phyloP scores from a whole-genome alignment of 2,329 filamentous ascomycete genomes.

The Cladosporium austrohemisphaericum region DNA sequence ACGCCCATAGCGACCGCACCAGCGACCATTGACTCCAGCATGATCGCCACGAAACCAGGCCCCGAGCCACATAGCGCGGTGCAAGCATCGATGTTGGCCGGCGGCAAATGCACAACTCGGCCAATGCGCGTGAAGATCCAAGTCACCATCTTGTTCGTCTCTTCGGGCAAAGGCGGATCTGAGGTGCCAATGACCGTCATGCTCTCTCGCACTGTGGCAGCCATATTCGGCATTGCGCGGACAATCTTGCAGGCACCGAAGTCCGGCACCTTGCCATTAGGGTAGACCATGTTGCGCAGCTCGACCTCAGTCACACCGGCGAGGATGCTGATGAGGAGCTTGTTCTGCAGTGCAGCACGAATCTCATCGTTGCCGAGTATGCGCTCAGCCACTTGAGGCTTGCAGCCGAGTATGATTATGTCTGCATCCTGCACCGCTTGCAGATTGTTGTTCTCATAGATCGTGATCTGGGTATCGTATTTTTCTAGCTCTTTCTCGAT shows the following conservation, averaged over 20 bases:
- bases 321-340: slow-evolving; percentile 76
- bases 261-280: slow-evolving; percentile 47
- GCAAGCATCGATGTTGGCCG: slow-evolving; percentile 65
- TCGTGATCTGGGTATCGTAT: slow-evolving; percentile 59
- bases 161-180: slow-evolving; percentile 54
- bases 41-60: slow-evolving; percentile 70
- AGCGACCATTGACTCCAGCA: slow-evolving; percentile 72
- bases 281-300: slow-evolving; percentile 63
- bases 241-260: slow-evolving; percentile 61
- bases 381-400: slow-evolving; percentile 68
- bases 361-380: slow-evolving; percentile 67
- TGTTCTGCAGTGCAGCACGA: slow-evolving; percentile 68
- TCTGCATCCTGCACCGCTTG: slow-evolving; percentile 64
- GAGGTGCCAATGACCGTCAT: slow-evolving; percentile 73
- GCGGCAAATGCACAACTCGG: slow-evolving; percentile 63
- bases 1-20: slow-evolving; percentile 76
- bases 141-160: slow-evolving; percentile 57
- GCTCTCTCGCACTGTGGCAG: slow-evolving; percentile 70
- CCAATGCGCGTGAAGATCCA: slow-evolving; percentile 78
- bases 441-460: slow-evolving; percentile 70
- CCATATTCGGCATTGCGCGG: slow-evolving; percentile 81
- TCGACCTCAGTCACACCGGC: slow-evolving; percentile 70
- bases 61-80: slow-evolving; percentile 73
- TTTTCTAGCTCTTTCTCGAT: slow-evolving; percentile 63
- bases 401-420: slow-evolving; percentile 74